Base-by-base conservation (phyloP, 2,329 filamentous ascomycete genomes). In the Coleophoma crateriformis region DNA sequence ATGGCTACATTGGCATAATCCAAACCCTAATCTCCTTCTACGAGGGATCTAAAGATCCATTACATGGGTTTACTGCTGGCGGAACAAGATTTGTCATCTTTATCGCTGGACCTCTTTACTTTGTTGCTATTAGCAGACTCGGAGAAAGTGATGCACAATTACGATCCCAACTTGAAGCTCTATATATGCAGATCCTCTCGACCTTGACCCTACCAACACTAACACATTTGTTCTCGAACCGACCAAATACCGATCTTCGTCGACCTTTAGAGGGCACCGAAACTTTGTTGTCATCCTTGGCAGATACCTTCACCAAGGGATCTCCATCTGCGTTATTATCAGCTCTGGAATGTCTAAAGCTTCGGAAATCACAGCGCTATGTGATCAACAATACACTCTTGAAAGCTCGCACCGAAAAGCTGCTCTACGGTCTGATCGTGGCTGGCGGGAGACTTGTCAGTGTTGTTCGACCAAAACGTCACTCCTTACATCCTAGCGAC, bases 11-110 rank as follows among this genome's bases (percentile, higher is more conserved):
- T 66, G 94, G 94, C 38, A 86, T 99, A 15, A 85, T 96, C 2
- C 94, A 97, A 66, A 99, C 94, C 40, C 92, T 99, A 59, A 96
- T 99, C 54, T 97, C 94, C 1, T 96, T 96, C 65, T 97, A 95
- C 64, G 87, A 96, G 65, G 84, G 84, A 42, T 80, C 85, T 8
- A 79, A 87, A 49, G 88, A 96, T 64, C 81, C 80, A 1, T 75
- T 99, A 11, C 81, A 82, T 56, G 86, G 86, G 13, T 99, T 99
- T 65, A 90, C 86, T 2, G 91, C 94, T n/a, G 90, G 87, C 13
- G 80, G 84, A 47, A 84, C 89, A 22, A 85, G 88, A 51, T 97
- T 99, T 59, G 88, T 96, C 22, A 80, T 99, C 53, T 74, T 87
- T 46, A 89, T 87, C 3, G 85, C 91, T 64, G 92, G 90, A 0